phyloP scores from a whole-genome alignment of 768 basidiomycete species.

The Porphyrellus cyaneotinctus region DNA sequence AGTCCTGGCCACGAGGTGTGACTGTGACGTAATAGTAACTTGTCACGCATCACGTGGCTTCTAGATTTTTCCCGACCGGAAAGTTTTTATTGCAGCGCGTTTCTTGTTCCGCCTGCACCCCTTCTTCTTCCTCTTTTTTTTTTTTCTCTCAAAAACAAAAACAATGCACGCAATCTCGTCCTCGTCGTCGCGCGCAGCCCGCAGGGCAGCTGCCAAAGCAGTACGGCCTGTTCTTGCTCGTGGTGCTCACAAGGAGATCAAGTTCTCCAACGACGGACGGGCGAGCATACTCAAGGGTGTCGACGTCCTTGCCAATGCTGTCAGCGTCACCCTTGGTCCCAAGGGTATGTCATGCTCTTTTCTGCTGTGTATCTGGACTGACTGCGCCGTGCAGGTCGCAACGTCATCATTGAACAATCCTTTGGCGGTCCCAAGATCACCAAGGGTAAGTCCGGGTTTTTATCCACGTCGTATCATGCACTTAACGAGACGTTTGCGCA shows the following conservation, averaged over 20 bases:
- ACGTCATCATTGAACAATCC: constrained; percentile 96
- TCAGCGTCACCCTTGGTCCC: constrained; percentile 93
- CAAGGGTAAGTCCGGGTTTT: constrained; percentile 57
- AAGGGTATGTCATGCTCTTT: constrained; percentile 50
- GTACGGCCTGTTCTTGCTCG: constrained; percentile 54
- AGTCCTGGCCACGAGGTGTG: too few relatives aligned
- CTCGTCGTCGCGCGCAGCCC: constrained; percentile 62
- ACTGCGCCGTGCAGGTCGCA: constrained; percentile 57
- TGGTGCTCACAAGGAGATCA: constrained; percentile 92
- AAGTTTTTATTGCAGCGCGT: constrained; percentile 24
- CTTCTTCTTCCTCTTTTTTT: neutral
- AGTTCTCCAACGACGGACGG: constrained; percentile 93
- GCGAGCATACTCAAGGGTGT: constrained; percentile 94
- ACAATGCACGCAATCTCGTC: constrained; percentile 46
- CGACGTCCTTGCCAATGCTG: constrained; percentile 94
- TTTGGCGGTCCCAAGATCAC: constrained; percentile 93
- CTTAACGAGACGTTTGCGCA: constrained; percentile 26
- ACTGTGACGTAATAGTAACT: constrained; percentile 3
- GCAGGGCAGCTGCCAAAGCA: constrained; percentile 59
- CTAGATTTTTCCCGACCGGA: constrained; percentile 29
- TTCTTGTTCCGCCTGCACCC: constrained; percentile 6
- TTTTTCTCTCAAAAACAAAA: neutral
- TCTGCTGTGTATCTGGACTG: too few relatives aligned
- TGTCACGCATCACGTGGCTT: constrained; percentile 24
- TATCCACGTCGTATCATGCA: neutral